Base-by-base conservation (phyloP, 306 rosid species). In the Trifolium repens region DNA sequence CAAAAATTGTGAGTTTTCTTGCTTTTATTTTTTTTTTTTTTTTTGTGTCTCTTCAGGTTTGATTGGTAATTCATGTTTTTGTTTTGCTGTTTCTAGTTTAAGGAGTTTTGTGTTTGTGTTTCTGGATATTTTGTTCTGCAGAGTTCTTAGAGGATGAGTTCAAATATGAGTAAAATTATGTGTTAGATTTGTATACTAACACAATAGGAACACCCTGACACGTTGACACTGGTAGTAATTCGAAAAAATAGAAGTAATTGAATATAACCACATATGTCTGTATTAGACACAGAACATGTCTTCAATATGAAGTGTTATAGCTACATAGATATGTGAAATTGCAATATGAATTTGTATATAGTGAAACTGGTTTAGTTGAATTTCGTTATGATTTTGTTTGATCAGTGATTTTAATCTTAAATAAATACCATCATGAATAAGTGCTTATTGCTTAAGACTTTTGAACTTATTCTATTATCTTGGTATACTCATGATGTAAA, bases 1-100 rank as follows among this genome's bases (percentile, higher is more conserved):
- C 6, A 1, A 1, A 27, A 63, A 63, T 46, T 43, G 44, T 67
- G 55, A 9, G 55, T 26, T 4, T 26, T 14, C 16, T 43, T 71
- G 5, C 1, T 27, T 42, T 43, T 10, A 32, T 60, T 32, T 71
- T 5, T 17, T 53, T 8, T 53, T 26, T 50, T 40, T 27, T 76
- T 60, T 73, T 69, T 61, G 17, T 69, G 62, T 64, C 64, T 73
- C 47, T 15, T 5, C 55, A 37, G 59, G 54, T 47, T 78, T 73
- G 24, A 10, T 53, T 50, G 16, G 27, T 1, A 16, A 1, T 80
- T 69, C 9, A 1, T 27, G 60, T 58, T 74, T 22, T 39, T 6
- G 2, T 39, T 39, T 39, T 39, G 9, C 49, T 69, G 63, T 59
- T 78, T 40, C 39, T 57, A 15, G 15, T 43, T 17, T 54, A 61